These are phyloP conservation scores for Fusarium globosum DNA, from an alignment of 2,329 filamentous ascomycete species.

Conservation along the genomic window DNA sequence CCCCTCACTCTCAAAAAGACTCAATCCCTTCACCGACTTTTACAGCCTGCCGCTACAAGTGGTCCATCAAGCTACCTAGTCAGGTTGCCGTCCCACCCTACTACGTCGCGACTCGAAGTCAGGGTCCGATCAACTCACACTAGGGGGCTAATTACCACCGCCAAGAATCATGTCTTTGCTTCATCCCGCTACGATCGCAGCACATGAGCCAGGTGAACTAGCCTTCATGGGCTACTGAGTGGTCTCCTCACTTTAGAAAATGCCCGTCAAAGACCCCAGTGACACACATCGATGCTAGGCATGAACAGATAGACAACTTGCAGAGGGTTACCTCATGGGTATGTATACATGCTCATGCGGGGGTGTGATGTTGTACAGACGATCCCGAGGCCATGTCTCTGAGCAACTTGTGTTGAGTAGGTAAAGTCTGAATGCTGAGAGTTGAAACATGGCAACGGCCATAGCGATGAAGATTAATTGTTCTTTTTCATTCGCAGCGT, in stretches of 20 bases:
- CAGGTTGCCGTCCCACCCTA: conserved; percentile 38
- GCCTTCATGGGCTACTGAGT: conserved; percentile 3
- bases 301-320: neutral
- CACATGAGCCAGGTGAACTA: conserved; percentile 5
- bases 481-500: neutral
- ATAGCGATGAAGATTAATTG: neutral
- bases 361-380: neutral
- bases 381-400: neutral
- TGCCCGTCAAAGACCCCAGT: neutral
- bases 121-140: conserved; percentile 42
- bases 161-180: conserved; percentile 31
- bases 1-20: conserved; percentile 33
- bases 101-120: conserved; percentile 39
- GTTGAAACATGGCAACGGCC: neutral
- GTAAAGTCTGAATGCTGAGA: neutral
- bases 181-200: conserved; percentile 21
- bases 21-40: conserved; percentile 49
- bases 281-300: neutral
- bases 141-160: conserved; percentile 23
- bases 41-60: conserved; percentile 40
- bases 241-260: neutral
- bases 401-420: neutral
- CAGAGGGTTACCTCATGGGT: neutral
- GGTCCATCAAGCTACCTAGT: conserved; percentile 41
- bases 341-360: neutral